Base-by-base conservation (phyloP, 108 stramenopile species). In the Pseudonitzschia delicatissima region DNA sequence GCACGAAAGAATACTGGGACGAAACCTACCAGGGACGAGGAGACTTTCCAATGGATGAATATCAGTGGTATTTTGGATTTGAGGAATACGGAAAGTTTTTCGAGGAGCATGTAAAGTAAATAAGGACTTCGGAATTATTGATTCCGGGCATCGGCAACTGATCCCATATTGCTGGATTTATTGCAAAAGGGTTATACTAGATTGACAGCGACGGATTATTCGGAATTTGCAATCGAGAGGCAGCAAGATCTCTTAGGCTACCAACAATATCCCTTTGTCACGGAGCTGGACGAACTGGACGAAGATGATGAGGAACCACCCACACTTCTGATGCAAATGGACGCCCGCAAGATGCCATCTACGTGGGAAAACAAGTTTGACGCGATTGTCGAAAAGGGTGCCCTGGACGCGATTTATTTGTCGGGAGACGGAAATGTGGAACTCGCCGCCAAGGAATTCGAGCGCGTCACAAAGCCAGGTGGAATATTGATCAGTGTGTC, bases 71-170 rank as follows among this genome's bases (percentile, higher is more conserved):
- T 17, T 92, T 77, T 76, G 87, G 87, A 27, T 89, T 58, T 53
- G 82, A 88, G 23, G 65, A 45, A n/a, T 65, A 88, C 13, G 60
- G 72, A 53, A 76, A 35, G n/a, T 20, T 52, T 35, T 68, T 79
- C 0, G 28, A 51, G 51, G 32, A 58, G 11, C 33, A 72, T 47
- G 28, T 69, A 13, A 42, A 59, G 25, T 60, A 11, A n/a, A n/a
- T n/a, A 28, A 50, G 59, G 35, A 25, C 52, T 25, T 29, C 55
- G 1, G 61, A 73, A 26, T 74, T 91, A 45, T 65, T 92, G 5
- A 23, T 87, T 29, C 91, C 91, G 23, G 91, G 91, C 4, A 85
- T 88, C 44, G 87, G 91, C 0, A 92, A 92, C 53, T n/a, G 87
- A 92, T 64, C 74, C 84, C 5, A 49, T 88, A 4, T 18, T 92